phyloP scores from a whole-genome alignment of 2,329 filamentous ascomycete genomes.

The Akanthomyces lecanii region DNA sequence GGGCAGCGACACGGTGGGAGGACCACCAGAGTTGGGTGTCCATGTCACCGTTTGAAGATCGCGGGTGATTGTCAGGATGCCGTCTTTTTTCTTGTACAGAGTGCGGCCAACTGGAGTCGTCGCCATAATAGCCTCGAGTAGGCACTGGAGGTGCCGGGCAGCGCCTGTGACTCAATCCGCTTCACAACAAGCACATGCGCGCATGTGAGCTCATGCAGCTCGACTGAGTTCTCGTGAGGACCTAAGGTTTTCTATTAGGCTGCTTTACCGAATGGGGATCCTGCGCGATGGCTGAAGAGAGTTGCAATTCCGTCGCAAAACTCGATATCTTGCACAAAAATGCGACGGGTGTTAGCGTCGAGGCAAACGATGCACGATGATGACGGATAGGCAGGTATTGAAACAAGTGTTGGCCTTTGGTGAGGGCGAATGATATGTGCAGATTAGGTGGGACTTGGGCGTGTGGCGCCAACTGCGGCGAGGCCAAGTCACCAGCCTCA shows the following conservation, averaged over 20 bases:
- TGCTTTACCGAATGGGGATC: neutral
- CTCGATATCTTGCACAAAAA: neutral
- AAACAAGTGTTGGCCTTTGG: neutral
- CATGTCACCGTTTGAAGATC: conserved; percentile 75
- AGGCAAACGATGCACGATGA: conserved; percentile 3
- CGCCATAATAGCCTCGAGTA: conserved; percentile 42
- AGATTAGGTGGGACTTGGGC: conserved; percentile 12
- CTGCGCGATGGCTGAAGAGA: neutral
- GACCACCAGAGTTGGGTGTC: conserved; percentile 65
- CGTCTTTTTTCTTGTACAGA: conserved; percentile 95
- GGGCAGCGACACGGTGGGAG: conserved; percentile 63
- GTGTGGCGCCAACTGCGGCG: conserved; percentile 1
- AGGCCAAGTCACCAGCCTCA: conserved; percentile 2
- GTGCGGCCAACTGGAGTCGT: conserved; percentile 60
- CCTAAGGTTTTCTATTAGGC: too few relatives aligned
- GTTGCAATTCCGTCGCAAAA: neutral
- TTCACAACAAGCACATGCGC: neutral
- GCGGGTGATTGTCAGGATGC: conserved; percentile 68
- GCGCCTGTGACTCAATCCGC: neutral
- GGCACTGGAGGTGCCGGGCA: conserved; percentile 3
- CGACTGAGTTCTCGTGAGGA: conserved; percentile 2
- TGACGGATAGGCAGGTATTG: neutral
- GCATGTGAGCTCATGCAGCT: conserved; percentile 7
- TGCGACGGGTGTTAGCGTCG: neutral
- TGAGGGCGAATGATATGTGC: conserved; percentile 3